These are phyloP conservation scores for Tylopilus orsonianus DNA, from an alignment of 1,284 basidiomycete species.

Conservation along the genomic window DNA sequence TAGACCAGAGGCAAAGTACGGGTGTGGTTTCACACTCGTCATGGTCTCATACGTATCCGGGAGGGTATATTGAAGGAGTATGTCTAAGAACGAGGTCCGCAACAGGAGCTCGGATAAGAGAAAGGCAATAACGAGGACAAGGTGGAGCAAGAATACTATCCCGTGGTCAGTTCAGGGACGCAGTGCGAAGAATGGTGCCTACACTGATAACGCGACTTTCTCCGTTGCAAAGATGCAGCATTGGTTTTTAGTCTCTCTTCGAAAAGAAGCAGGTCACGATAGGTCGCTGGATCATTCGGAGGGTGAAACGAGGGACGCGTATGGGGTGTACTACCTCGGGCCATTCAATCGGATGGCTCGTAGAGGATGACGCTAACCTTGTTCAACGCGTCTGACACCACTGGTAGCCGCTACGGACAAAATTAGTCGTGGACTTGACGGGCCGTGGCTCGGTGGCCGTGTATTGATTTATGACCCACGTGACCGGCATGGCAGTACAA, in stretches of 20 bases:
- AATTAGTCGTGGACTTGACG: too few species aligned
- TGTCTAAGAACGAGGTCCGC: conserved; percentile 62
- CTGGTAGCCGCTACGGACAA: too few species aligned
- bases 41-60: conserved; percentile 51
- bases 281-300: conserved; percentile 60
- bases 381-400: not conserved
- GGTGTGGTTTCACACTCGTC: conserved; percentile 50
- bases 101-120: conserved; percentile 75
- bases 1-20: conserved; percentile 73
- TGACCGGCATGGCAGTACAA: conserved; percentile 22
- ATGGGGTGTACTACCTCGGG: conserved; percentile 37
- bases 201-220: conserved; percentile 90
- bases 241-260: conserved; percentile 96
- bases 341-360: conserved; percentile 25
- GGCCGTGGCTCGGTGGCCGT: too few species aligned
- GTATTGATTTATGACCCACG: conserved; percentile 18
- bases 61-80: conserved; percentile 51
- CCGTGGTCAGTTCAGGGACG: conserved; percentile 10
- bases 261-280: conserved; percentile 88
- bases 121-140: conserved; percentile 68
- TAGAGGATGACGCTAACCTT: not conserved
- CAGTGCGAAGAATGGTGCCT: conserved; percentile 28
- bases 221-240: conserved; percentile 75
- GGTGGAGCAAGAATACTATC: conserved; percentile 74
- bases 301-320: conserved; percentile 34